These are phyloP conservation scores for Chlorella sp. DNA, from an alignment of 139 green algal genomes.

Conservation along the genomic window DNA sequence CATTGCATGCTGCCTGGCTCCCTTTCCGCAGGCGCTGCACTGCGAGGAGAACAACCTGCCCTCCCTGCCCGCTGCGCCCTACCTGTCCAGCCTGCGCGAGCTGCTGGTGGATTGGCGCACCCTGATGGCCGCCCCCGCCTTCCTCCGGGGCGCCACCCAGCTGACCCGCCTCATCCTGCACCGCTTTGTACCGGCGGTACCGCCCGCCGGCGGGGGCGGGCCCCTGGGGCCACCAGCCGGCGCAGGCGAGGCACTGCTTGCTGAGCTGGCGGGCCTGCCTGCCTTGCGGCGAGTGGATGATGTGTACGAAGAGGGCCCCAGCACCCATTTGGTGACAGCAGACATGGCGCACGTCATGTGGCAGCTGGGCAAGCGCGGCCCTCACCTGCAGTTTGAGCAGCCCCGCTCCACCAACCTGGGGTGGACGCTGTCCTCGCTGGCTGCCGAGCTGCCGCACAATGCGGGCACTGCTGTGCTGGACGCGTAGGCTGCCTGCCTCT, in stretches of 20 bases:
- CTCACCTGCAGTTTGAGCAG: neutral
- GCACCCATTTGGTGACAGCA: neutral
- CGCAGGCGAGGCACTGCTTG: conserved; percentile 9
- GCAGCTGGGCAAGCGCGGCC: conserved; percentile 21
- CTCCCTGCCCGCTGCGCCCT: neutral
- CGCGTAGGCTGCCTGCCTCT: too few species aligned
- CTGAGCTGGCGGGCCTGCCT: neutral
- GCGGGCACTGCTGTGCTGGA: too few species aligned
- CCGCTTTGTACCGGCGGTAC: neutral
- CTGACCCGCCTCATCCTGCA: neutral
- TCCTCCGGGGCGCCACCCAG: neutral
- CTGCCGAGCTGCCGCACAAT: too few species aligned
- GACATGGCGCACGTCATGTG: conserved; percentile 20
- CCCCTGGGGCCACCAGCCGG: neutral
- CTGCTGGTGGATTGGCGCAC: conserved; percentile 21
- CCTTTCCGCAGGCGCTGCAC: conserved; percentile 9
- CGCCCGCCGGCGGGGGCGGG: too few species aligned
- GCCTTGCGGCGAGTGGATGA: neutral
- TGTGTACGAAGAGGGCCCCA: neutral
- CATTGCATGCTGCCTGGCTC: too few species aligned
- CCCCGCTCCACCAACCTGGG: neutral
- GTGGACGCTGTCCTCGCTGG: too few species aligned
- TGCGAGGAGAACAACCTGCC: conserved; percentile 8
- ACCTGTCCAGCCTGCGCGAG: neutral
- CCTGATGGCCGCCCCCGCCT: neutral